Evolutionary conservation across 2,329 filamentous ascomycete species (phyloP), one percentile per base, ranked within the genome.

Genomic region (Rosellinia necatrix): DNA sequence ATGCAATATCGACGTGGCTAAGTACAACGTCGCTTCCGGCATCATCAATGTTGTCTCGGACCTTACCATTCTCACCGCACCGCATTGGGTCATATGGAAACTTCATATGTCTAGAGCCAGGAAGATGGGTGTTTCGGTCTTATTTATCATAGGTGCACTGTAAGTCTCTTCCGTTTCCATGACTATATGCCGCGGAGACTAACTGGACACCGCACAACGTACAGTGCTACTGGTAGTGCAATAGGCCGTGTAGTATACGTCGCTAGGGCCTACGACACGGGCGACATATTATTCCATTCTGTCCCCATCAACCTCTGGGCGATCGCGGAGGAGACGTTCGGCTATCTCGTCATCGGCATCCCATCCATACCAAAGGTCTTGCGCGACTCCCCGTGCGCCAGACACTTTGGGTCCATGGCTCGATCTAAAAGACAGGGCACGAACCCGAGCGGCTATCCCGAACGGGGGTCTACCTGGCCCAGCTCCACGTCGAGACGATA

Each of bases 1-100:
- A 25, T 62, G 60, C 46, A 47, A 47, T 22, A 56, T 62, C 22
- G 51, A 62, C 35, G 56, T 57, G n/a, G 29, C 41, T 6, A 58
- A 49, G 10, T 58, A 61, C 9, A 62, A 61, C 27, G 3, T 54
- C 6, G 48, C 58, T 13, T 59, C 60, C 7, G 54, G 56, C 34
- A 41, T 62, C 21, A 60, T 62, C 52, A 62, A 62, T 41, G 52
- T 62, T 17, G 12, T 62, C 10, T 62, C 60, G 6, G 58, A 62
- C 30, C 48, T 60, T 2, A 61, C 60, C 2, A 59, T 62, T 34
- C 47, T 62, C 3, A 43, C 51, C 15, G 40, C 58, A 12, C 60
- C 60, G 10, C 60, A 62, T 34, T 62, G 60, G 54, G 55, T 62
- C 1, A 59, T 62, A 27, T 62, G 60, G 60, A 58, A 52, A n/a